Percentiles rank a stretch among this genome's conserved stretches.
phyloP scores from a whole-genome alignment of 345 rosid species.

The Chamaenerion angustifolium region DNA sequence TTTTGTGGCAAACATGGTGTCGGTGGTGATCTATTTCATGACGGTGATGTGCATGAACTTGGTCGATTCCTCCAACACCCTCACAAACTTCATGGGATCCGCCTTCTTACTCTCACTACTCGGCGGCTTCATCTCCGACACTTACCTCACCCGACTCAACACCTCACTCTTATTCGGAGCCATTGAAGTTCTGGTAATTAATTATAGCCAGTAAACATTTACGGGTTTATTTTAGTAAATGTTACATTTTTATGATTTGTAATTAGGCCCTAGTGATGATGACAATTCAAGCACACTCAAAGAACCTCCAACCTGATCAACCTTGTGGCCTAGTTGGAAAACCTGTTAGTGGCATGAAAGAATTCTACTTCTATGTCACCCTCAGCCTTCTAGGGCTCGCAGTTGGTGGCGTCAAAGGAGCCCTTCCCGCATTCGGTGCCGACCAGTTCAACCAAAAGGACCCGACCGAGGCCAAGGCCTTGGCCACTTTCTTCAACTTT shows the following conservation, averaged over 20 bases:
- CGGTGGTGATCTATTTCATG: constrained; percentile 15
- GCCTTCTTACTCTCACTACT: constrained; percentile 6
- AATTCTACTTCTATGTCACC: constrained; percentile 1
- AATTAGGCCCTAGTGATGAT: too few species aligned
- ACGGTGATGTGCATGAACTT: constrained; percentile 5
- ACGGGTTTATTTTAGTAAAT: too few species aligned
- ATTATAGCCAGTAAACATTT: too few species aligned
- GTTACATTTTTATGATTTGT: too few species aligned
- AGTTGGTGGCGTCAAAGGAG: constrained; percentile 12
- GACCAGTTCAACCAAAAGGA: constrained; percentile 14
- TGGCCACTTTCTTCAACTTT: constrained; percentile 9
- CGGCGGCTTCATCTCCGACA: too few species aligned
- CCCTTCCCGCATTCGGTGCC: constrained; percentile 9
- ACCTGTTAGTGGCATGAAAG: constrained; percentile 3
- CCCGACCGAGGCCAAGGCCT: neutral
- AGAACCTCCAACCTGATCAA: too few species aligned
- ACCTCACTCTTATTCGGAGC: constrained; percentile 13
- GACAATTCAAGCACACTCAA: too few species aligned
- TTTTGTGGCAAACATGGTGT: constrained; percentile 16
- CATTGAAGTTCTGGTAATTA: constrained; percentile 11
- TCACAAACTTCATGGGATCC: constrained; percentile 19
- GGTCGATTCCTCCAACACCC: constrained; percentile 12
- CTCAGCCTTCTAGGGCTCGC: constrained; percentile 1
- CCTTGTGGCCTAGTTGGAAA: neutral
- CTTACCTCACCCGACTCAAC: too few species aligned